Conservation (phyloP, 2,329 filamentous ascomycete species). For the Cercospora zeina region DNA sequence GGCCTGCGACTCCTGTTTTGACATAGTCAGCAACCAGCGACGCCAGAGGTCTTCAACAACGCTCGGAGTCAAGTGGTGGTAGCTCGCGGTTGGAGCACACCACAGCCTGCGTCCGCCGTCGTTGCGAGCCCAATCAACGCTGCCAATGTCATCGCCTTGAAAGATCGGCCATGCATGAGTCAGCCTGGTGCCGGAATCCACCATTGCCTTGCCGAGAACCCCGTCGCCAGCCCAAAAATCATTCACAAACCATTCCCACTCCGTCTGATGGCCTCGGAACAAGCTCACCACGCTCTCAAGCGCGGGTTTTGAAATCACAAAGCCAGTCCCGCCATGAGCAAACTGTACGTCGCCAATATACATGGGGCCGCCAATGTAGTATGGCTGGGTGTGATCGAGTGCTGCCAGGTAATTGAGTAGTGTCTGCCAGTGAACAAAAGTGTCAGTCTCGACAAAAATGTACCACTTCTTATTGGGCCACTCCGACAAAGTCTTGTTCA, state of each 20-base stretch:
- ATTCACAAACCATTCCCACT: conserved; percentile 32
- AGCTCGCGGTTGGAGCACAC: conserved; percentile 33
- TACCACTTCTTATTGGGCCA: conserved; percentile 58
- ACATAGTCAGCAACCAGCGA: background rate
- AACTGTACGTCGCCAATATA: conserved; percentile 42
- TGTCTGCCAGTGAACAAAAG: conserved; percentile 56
- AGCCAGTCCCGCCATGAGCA: conserved; percentile 46
- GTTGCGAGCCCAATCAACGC: conserved; percentile 30
- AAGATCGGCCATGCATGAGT: conserved; percentile 34
- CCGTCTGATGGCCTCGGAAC: conserved; percentile 44
- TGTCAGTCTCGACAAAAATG: conserved; percentile 60
- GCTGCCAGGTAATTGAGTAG: conserved; percentile 44
- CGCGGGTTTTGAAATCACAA: conserved; percentile 45
- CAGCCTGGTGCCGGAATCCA: conserved; percentile 29
- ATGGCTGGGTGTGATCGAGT: conserved; percentile 45
- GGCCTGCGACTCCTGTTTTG: conserved; percentile 1
- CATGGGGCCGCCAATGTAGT: conserved; percentile 46
- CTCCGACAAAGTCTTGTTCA: conserved; percentile 47
- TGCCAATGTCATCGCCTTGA: conserved; percentile 31
- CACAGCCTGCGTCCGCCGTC: conserved; percentile 31
- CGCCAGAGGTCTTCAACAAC: conserved; percentile 30
- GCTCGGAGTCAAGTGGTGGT: conserved; percentile 31
- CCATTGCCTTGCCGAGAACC: conserved; percentile 35
- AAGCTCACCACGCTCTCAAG: conserved; percentile 40
- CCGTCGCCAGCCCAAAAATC: conserved; percentile 37